Evolutionary conservation across 129 eudicot genomes (phyloP).

Genomic region (Calendula officinalis): DNA sequence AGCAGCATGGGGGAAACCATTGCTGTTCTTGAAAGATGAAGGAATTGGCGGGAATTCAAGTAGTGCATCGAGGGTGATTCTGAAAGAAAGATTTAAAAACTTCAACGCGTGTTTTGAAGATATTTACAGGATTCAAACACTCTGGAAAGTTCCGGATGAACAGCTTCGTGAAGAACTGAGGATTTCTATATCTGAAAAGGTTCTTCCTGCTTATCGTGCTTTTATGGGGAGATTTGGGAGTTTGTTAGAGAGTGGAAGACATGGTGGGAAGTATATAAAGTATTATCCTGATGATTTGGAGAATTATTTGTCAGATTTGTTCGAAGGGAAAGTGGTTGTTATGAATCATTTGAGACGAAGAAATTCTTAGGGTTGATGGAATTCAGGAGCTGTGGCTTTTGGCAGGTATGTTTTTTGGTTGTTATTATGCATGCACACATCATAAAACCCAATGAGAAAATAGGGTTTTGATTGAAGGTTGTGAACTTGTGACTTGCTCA

Average conservation of each 20-base stretch:
- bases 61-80: slow-evolving; percentile 65
- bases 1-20: slow-evolving; percentile 74
- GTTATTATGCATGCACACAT: slow-evolving; percentile 18
- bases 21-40: slow-evolving; percentile 80
- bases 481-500: slow-evolving; percentile 27
- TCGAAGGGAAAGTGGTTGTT: slow-evolving; percentile 70
- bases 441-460: slow-evolving; percentile 29
- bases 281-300: slow-evolving; percentile 78
- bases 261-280: slow-evolving; percentile 83
- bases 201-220: slow-evolving; percentile 79
- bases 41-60: slow-evolving; percentile 74
- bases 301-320: slow-evolving; percentile 64
- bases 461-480: slow-evolving; percentile 33
- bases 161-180: slow-evolving; percentile 88
- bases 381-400: slow-evolving; percentile 6
- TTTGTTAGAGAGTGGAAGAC: slow-evolving; percentile 74
- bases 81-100: slow-evolving; percentile 80
- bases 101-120: slow-evolving; percentile 86
- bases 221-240: slow-evolving; percentile 83
- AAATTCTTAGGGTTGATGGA: slow-evolving; percentile 35
- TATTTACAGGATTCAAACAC: slow-evolving; percentile 67
- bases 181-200: slow-evolving; percentile 82
- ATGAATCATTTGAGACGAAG: slow-evolving; percentile 67
- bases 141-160: slow-evolving; percentile 85
- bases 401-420: slow-evolving; percentile 42